These are phyloP conservation scores for Micractinium conductrix DNA, from an alignment of 139 green algal species.

Conservation along the genomic window DNA sequence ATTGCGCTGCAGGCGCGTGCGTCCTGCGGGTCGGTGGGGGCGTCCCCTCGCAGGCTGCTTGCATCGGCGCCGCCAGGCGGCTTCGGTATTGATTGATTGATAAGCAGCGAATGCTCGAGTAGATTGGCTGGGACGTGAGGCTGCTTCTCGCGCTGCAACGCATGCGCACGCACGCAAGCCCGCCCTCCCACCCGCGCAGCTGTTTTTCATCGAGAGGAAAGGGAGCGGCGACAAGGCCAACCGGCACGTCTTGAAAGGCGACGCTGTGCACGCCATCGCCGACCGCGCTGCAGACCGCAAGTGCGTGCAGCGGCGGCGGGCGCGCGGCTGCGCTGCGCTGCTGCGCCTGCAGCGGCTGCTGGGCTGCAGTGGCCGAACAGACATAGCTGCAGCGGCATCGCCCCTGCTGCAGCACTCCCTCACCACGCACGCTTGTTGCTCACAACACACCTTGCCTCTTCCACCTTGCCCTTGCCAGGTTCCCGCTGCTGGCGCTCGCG, in stretches of 20 bases:
- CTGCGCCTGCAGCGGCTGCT: background rate
- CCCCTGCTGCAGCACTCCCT: background rate
- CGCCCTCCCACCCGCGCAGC: conserved; percentile 30
- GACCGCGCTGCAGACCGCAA: conserved; percentile 38
- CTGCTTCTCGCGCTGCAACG: too few relatives aligned
- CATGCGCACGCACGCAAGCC: too few relatives aligned
- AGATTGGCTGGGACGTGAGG: too few relatives aligned
- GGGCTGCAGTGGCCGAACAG: too few relatives aligned
- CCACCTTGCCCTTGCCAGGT: conserved; percentile 17
- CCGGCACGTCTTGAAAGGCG: conserved; percentile 21
- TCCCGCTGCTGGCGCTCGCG: conserved; percentile 53
- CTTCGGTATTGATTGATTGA: too few relatives aligned
- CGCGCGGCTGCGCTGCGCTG: background rate
- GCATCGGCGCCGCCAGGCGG: too few relatives aligned
- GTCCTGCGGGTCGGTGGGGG: too few relatives aligned
- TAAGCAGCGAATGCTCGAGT: too few relatives aligned
- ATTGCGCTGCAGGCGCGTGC: conserved; percentile 41
- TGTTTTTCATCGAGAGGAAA: conserved; percentile 58
- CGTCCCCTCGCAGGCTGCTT: too few relatives aligned
- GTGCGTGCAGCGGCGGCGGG: conserved; percentile 18
- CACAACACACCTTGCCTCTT: background rate
- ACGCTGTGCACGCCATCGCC: conserved; percentile 30
- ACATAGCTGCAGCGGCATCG: background rate
- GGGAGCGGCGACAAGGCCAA: conserved; percentile 45
- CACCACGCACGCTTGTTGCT: background rate